A percentile compares a stretch with the other conserved stretches of the same genome.
phyloP scores from a whole-genome alignment of 1,284 basidiomycete species.

The Lentinus polychrous region DNA sequence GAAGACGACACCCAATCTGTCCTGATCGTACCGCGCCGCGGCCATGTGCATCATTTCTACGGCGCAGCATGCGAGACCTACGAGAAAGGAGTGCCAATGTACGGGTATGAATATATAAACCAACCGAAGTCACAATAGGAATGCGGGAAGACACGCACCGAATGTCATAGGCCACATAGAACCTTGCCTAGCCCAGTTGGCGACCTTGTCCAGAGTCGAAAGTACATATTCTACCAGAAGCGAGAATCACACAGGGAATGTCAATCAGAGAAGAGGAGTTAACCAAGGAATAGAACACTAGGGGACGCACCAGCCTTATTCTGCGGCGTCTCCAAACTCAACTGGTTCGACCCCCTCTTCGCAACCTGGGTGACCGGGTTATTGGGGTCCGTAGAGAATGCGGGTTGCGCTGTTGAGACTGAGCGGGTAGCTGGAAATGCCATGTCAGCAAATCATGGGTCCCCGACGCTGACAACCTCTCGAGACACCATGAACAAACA shows the following conservation, averaged over 20 bases:
- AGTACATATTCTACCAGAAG: slow-evolving; percentile 89
- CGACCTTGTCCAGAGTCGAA: slow-evolving; percentile 93
- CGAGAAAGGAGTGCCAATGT: slow-evolving; percentile 4
- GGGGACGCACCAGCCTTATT: slow-evolving; percentile 77
- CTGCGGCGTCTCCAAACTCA: slow-evolving; percentile 80
- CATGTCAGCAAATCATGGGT: neutral
- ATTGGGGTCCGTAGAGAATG: slow-evolving; percentile 32
- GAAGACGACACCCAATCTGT: slow-evolving; percentile 96
- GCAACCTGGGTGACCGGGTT: slow-evolving; percentile 63
- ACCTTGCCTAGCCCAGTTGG: slow-evolving; percentile 96
- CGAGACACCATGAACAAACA: slow-evolving; percentile 6
- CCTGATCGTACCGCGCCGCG: slow-evolving; percentile 97
- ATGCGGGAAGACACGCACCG: slow-evolving; percentile 38
- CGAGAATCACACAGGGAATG: slow-evolving; percentile 4
- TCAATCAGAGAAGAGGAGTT: neutral
- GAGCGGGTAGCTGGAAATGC: slow-evolving; percentile 39
- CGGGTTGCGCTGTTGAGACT: slow-evolving; percentile 45
- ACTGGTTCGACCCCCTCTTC: slow-evolving; percentile 75
- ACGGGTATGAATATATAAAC: neutral
- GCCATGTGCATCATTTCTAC: slow-evolving; percentile 99
- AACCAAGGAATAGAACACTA: neutral
- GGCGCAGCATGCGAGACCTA: slow-evolving; percentile 96
- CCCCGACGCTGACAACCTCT: neutral
- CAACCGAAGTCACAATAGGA: slow-evolving; percentile 3
- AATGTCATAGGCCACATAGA: slow-evolving; percentile 99